phyloP scores from a whole-genome alignment of 2,329 filamentous ascomycete genomes.

The Trichoderma simmonsii region DNA sequence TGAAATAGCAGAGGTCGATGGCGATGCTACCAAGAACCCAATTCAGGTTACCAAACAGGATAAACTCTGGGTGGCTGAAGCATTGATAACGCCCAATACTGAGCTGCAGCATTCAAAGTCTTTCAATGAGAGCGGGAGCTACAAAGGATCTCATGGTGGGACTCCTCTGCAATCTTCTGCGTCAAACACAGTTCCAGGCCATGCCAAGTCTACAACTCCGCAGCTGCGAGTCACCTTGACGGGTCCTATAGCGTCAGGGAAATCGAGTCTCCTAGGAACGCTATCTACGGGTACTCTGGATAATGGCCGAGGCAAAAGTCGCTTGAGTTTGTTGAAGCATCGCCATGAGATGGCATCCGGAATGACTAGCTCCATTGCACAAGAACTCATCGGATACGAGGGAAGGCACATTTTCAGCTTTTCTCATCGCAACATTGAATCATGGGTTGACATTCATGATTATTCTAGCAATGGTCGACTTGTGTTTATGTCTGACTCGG shows the following conservation, averaged over 20 bases:
- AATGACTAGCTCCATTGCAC: slow-evolving; percentile 89
- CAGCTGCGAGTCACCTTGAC: slow-evolving; percentile 85
- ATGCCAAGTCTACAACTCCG: slow-evolving; percentile 55
- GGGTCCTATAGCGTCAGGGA: slow-evolving; percentile 86
- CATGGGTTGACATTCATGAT: slow-evolving; percentile 92
- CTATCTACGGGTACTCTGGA: slow-evolving; percentile 84
- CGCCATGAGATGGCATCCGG: slow-evolving; percentile 90
- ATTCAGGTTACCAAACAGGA: slow-evolving; percentile 35
- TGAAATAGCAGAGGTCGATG: slow-evolving; percentile 40
- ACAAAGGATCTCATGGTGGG: background rate
- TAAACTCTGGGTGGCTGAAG: slow-evolving; percentile 84
- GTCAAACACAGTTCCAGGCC: slow-evolving; percentile 32
- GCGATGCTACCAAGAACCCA: slow-evolving; percentile 26
- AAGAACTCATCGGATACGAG: slow-evolving; percentile 86
- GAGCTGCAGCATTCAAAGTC: slow-evolving; percentile 32
- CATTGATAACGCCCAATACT: slow-evolving; percentile 74
- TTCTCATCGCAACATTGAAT: slow-evolving; percentile 78
- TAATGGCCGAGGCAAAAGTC: slow-evolving; percentile 86
- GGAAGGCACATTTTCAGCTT: slow-evolving; percentile 70
- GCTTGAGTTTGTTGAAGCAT: slow-evolving; percentile 85
- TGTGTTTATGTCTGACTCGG: slow-evolving; percentile 87
- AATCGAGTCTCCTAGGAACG: slow-evolving; percentile 86
- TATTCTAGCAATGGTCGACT: slow-evolving; percentile 69
- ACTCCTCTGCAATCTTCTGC: slow-evolving; percentile 6
- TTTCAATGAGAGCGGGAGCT: background rate